A percentile compares a stretch with the other conserved stretches of the same genome.
Evolutionary conservation across 2,329 filamentous ascomycete species (phyloP).

Genomic region (Nannizzia gypsea): DNA sequence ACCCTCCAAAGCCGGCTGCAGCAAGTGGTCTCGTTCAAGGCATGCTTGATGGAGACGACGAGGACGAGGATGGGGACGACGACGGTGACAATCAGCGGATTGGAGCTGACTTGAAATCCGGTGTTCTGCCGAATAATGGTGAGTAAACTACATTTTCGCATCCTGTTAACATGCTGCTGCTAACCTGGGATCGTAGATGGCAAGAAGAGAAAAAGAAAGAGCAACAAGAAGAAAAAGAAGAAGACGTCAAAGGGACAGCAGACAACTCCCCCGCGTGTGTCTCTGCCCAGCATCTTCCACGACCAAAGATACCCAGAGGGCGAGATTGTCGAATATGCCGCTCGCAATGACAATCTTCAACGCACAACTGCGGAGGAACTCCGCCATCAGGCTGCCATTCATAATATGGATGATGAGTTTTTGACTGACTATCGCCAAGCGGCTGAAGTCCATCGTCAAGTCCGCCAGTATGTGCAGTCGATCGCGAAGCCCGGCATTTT

Average conservation of each 20-base stretch:
- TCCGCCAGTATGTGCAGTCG: slow-evolving; percentile 40
- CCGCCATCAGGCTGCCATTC: slow-evolving; percentile 29
- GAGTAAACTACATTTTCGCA: slow-evolving; percentile 4
- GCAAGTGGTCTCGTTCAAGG: slow-evolving; percentile 6
- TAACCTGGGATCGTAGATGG: slow-evolving; percentile 10
- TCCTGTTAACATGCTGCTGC: neutral
- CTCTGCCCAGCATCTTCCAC: slow-evolving; percentile 37
- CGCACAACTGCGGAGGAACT: slow-evolving; percentile 40
- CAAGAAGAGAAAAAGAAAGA: slow-evolving; percentile 38
- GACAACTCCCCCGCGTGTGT: slow-evolving; percentile 37
- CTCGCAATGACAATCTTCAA: slow-evolving; percentile 31
- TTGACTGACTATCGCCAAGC: slow-evolving; percentile 45
- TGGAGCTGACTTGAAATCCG: slow-evolving; percentile 13
- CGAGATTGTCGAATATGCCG: slow-evolving; percentile 34
- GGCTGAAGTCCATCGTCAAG: slow-evolving; percentile 46
- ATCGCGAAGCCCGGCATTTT: slow-evolving; percentile 41
- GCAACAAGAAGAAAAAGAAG: slow-evolving; percentile 34
- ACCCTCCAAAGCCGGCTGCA: slow-evolving; percentile 4
- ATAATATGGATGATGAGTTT: slow-evolving; percentile 38
- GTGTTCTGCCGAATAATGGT: neutral
- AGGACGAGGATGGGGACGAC: slow-evolving; percentile 20
- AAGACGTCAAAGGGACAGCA: slow-evolving; percentile 27
- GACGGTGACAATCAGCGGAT: slow-evolving; percentile 12
- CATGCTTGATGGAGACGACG: slow-evolving; percentile 19
- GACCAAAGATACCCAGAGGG: slow-evolving; percentile 35